phyloP scores from a whole-genome alignment of 176 grass and related monocot genomes.

The Oryza glaberrima region DNA sequence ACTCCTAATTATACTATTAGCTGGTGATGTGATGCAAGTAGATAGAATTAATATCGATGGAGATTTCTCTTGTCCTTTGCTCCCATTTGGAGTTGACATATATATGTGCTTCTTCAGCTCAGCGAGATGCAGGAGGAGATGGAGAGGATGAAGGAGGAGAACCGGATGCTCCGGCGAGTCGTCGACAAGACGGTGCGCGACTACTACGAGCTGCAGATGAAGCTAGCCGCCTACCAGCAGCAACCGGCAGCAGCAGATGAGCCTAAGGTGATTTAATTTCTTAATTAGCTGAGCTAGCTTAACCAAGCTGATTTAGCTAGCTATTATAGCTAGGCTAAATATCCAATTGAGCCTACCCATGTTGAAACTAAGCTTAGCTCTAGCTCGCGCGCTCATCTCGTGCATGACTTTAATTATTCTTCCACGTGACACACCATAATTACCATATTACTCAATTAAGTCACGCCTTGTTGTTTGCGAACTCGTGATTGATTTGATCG shows the following conservation, averaged over 20 bases:
- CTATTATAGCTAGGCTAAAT: constrained; percentile 43
- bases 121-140: constrained; percentile 73
- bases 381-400: constrained; percentile 20
- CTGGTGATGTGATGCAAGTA: neutral
- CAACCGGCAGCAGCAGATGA: constrained; percentile 47
- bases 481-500: constrained; percentile 36
- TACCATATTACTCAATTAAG: constrained; percentile 37
- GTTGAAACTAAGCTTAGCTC: constrained; percentile 14
- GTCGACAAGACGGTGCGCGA: constrained; percentile 67
- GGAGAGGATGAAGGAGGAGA: constrained; percentile 90
- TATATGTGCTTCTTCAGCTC: constrained; percentile 46
- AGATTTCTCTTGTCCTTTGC: neutral
- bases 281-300: neutral
- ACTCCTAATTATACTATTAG: neutral
- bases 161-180: constrained; percentile 57
- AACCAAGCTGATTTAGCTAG: neutral
- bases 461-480: constrained; percentile 2
- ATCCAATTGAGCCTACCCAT: constrained; percentile 38
- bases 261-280: constrained; percentile 43
- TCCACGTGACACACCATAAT: constrained; percentile 60
- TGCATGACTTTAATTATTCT: constrained; percentile 41
- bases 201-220: constrained; percentile 74
- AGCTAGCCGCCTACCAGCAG: constrained; percentile 65
- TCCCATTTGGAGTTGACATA: neutral
- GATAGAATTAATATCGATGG: neutral